phyloP scores from a whole-genome alignment of 1,284 basidiomycete genomes.

The Rhodofomes roseus region DNA sequence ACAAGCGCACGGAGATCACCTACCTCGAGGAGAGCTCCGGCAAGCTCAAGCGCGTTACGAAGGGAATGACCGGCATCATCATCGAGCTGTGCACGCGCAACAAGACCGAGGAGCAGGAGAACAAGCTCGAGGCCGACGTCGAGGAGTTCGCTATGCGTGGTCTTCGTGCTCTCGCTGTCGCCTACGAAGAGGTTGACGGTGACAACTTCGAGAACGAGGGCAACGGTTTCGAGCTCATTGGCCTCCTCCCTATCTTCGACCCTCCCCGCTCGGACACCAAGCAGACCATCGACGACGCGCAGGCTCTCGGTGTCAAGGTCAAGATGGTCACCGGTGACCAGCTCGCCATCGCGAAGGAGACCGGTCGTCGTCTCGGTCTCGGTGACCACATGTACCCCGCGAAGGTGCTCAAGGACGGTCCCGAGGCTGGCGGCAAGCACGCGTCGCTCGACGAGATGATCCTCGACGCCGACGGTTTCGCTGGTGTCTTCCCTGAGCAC shows the following conservation, averaged over 20 bases:
- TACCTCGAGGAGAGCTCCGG: conserved; percentile 92
- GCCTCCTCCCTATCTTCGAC: conserved; percentile 96
- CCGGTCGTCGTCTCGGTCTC: conserved; percentile 92
- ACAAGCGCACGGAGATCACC: conserved; percentile 98
- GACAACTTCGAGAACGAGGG: conserved; percentile 80
- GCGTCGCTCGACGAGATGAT: conserved; percentile 89
- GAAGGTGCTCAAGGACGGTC: conserved; percentile 92
- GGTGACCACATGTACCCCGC: conserved; percentile 97
- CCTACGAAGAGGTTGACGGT: conserved; percentile 89
- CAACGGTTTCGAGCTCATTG: conserved; percentile 95
- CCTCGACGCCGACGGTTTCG: conserved; percentile 88
- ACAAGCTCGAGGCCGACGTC: conserved; percentile 89
- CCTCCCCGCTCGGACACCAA: conserved; percentile 98
- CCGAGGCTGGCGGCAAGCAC: conserved; percentile 76
- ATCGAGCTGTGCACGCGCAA: conserved; percentile 95
- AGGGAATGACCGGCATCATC: conserved; percentile 98
- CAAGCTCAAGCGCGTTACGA: conserved; percentile 96
- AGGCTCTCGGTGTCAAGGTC: conserved; percentile 94
- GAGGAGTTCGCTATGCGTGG: conserved; percentile 95
- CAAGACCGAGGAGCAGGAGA: conserved; percentile 91
- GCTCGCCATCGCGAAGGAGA: conserved; percentile 99
- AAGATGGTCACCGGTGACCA: conserved; percentile 99
- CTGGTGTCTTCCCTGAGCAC: conserved; percentile 96
- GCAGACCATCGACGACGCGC: conserved; percentile 96
- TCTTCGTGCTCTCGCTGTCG: conserved; percentile 95